These are phyloP conservation scores for Zizania palustris DNA, from an alignment of 202 grass and related monocot genomes.

Conservation along the genomic window DNA sequence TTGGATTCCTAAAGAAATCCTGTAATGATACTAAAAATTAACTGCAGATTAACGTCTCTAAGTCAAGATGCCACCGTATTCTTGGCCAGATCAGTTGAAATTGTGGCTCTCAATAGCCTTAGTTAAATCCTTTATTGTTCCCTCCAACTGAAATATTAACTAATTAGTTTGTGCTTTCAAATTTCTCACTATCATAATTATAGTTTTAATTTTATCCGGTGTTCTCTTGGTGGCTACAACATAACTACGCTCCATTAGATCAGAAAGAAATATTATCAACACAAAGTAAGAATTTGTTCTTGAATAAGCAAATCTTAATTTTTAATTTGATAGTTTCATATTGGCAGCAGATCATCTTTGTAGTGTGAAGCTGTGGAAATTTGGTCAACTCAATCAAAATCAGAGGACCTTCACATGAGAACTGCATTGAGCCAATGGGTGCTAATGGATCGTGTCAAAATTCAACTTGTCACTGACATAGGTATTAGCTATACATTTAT, in stretches of 20 bases:
- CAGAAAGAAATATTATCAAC: conserved; percentile 40
- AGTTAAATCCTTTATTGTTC: no score
- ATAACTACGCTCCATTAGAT: conserved; percentile 55
- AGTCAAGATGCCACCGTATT: no score
- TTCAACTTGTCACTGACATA: conserved; percentile 44
- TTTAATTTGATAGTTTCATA: conserved; percentile 36
- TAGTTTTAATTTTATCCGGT: conserved; percentile 55
- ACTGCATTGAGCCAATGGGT: conserved; percentile 48
- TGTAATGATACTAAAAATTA: no score
- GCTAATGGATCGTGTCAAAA: conserved; percentile 41
- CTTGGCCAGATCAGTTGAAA: no score
- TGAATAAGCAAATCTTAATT: conserved; percentile 23
- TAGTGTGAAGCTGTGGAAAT: conserved; percentile 63
- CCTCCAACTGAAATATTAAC: neutral
- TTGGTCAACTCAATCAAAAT: conserved; percentile 51
- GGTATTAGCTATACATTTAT: no score
- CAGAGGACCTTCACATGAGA: conserved; percentile 55
- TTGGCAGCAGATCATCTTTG: conserved; percentile 33
- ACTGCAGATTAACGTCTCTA: no score
- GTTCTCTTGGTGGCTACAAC: conserved; percentile 67
- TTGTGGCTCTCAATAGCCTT: no score
- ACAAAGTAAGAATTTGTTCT: no score
- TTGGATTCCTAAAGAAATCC: neutral
- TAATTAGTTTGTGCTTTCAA: conserved; percentile 5
- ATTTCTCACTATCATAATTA: conserved; percentile 44